Conservation (phyloP, 305 asterid species). For the Solanum chacoense region DNA sequence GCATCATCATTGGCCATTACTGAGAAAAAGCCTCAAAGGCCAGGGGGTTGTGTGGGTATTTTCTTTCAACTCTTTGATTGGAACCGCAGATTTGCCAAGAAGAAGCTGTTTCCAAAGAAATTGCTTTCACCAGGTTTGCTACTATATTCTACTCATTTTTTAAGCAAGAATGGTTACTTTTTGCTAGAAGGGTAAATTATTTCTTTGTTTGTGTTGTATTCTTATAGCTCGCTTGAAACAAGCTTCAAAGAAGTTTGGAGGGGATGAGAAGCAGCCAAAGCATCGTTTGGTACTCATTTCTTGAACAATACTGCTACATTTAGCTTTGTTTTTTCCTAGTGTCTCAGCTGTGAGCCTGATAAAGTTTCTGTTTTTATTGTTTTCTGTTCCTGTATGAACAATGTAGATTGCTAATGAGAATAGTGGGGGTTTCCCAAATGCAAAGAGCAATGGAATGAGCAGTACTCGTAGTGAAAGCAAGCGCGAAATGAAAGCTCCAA, state of each 20-base stretch:
- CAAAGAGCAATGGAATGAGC: constrained; percentile 25
- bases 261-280: constrained; percentile 80
- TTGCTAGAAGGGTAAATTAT: not conserved
- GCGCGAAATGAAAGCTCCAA: constrained; percentile 53
- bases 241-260: constrained; percentile 64
- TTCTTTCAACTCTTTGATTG: constrained; percentile 87
- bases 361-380: not conserved
- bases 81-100: constrained; percentile 85
- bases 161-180: not conserved
- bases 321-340: not conserved
- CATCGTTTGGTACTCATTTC: constrained; percentile 57
- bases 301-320: not conserved
- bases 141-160: not conserved
- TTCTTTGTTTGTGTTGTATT: constrained; percentile 15
- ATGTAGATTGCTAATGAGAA: constrained; percentile 89
- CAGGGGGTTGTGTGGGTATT: constrained; percentile 87
- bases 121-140: constrained; percentile 69
- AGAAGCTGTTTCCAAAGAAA: constrained; percentile 75
- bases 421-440: constrained; percentile 73
- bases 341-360: not conserved
- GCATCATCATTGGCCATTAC: constrained; percentile 50
- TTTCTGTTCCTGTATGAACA: constrained; percentile 3
- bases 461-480: constrained; percentile 24
- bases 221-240: constrained; percentile 52
- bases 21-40: constrained; percentile 68